These are phyloP conservation scores for Fraxinus platypoda DNA, from an alignment of 305 asterid genomes.

Conservation along the genomic window DNA sequence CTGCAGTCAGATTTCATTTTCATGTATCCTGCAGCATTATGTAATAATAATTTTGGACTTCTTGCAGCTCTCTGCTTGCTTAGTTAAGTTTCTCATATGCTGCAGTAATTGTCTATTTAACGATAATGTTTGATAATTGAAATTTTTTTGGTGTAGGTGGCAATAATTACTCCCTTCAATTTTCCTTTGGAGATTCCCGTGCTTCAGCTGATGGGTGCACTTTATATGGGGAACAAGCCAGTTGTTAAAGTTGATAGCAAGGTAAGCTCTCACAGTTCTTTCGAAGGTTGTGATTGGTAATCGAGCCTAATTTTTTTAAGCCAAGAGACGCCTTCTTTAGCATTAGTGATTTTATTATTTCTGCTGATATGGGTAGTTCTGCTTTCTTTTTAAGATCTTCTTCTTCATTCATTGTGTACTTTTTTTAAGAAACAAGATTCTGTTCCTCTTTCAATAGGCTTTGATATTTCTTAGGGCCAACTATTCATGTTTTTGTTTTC, in stretches of 20 bases:
- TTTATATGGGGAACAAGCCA: constrained; percentile 98
- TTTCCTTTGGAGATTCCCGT: constrained; percentile 94
- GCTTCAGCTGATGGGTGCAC: constrained; percentile 98
- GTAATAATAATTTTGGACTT: neutral
- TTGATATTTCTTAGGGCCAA: neutral
- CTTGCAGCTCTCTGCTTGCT: neutral
- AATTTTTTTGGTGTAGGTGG: constrained; percentile 49
- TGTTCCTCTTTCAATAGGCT: neutral
- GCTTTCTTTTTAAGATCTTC: neutral
- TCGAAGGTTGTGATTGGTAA: neutral
- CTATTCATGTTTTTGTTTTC: neutral
- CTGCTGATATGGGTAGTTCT: neutral
- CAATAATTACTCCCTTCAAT: constrained; percentile 88
- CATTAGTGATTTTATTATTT: neutral
- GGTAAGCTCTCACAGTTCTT: constrained; percentile 35
- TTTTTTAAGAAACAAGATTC: neutral
- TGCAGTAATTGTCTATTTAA: neutral
- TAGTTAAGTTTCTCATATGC: neutral
- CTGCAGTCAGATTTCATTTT: neutral
- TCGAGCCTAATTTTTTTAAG: neutral
- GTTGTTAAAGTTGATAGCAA: constrained; percentile 95
- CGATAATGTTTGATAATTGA: neutral
- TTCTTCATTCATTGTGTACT: neutral
- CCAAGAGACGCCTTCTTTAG: neutral
- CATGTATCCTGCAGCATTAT: neutral